Evolutionary conservation across 2,329 filamentous ascomycete genomes (phyloP).

Genomic region (Hymenoscyphus albidus): DNA sequence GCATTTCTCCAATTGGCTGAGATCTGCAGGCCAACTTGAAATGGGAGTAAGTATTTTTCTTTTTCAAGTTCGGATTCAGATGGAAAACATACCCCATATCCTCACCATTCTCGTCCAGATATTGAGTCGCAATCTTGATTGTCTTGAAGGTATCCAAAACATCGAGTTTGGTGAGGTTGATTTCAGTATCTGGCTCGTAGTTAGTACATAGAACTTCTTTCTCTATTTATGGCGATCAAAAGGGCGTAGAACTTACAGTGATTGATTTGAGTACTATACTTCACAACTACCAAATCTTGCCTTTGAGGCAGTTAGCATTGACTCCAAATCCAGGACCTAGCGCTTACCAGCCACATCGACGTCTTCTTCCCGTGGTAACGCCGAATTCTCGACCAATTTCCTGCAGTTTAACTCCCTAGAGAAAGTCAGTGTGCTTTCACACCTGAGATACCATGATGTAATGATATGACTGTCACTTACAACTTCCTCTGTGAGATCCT

Average conservation of each 20-base stretch:
- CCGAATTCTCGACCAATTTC: constrained; percentile 43
- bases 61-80: no score
- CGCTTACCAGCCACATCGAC: constrained; percentile 52
- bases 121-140: constrained; percentile 71
- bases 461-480: neutral
- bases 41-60: neutral
- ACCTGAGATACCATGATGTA: no score
- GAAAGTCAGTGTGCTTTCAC: no score
- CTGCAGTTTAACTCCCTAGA: constrained; percentile 44
- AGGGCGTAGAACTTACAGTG: constrained; percentile 6
- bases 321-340: no score
- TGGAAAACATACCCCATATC: constrained; percentile 8
- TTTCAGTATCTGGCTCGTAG: constrained; percentile 3
- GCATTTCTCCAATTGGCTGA: constrained; percentile 52
- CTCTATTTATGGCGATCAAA: no score
- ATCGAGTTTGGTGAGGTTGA: constrained; percentile 62
- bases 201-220: neutral
- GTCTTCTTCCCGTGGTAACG: constrained; percentile 48
- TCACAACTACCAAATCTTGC: constrained; percentile 49
- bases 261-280: constrained; percentile 11
- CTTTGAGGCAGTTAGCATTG: neutral
- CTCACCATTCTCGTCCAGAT: constrained; percentile 41
- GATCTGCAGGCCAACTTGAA: constrained; percentile 44
- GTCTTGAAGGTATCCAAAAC: constrained; percentile 70
- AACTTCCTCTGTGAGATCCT: constrained; percentile 39